Percentiles rank a stretch among this genome's conserved stretches.
phyloP scores from a whole-genome alignment of 768 basidiomycete species.

The Mrakia gelida region DNA sequence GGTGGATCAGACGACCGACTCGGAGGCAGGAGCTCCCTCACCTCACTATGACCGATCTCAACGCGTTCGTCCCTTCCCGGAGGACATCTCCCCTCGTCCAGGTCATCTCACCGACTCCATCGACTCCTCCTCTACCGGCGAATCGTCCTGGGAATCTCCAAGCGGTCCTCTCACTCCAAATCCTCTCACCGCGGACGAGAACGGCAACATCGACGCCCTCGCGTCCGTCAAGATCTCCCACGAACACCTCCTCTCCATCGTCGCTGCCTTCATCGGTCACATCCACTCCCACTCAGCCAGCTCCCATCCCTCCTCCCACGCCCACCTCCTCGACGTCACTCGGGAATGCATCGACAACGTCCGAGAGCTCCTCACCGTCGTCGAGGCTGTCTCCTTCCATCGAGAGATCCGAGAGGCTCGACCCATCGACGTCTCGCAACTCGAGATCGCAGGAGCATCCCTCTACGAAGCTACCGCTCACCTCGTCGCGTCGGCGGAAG shows the following conservation, averaged over 20 bases:
- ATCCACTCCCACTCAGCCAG: slow-evolving; percentile 85
- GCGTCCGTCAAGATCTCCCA: slow-evolving; percentile 65
- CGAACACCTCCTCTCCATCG: slow-evolving; percentile 84
- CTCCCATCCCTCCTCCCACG: slow-evolving; percentile 88
- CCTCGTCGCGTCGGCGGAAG: slow-evolving; percentile 82
- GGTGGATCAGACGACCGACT: slow-evolving; percentile 8
- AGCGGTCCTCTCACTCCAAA: neutral
- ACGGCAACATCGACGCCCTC: slow-evolving; percentile 8
- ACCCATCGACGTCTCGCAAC: slow-evolving; percentile 57
- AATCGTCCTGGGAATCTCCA: neutral
- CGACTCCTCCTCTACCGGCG: slow-evolving; percentile 7
- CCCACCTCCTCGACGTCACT: slow-evolving; percentile 91
- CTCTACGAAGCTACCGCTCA: slow-evolving; percentile 77
- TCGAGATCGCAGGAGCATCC: slow-evolving; percentile 69
- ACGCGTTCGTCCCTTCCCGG: neutral
- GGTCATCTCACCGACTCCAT: neutral
- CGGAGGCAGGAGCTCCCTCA: neutral
- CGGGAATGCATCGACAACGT: slow-evolving; percentile 90
- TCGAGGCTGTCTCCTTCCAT: slow-evolving; percentile 79
- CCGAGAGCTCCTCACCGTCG: slow-evolving; percentile 81
- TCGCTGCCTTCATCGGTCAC: slow-evolving; percentile 96
- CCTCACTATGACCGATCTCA: neutral
- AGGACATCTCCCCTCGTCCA: slow-evolving; percentile 2
- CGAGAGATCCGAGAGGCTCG: slow-evolving; percentile 55
- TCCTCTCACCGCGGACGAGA: neutral